Evolutionary conservation across 345 rosid species (phyloP).

Genomic region (Sapria himalayana): DNA sequence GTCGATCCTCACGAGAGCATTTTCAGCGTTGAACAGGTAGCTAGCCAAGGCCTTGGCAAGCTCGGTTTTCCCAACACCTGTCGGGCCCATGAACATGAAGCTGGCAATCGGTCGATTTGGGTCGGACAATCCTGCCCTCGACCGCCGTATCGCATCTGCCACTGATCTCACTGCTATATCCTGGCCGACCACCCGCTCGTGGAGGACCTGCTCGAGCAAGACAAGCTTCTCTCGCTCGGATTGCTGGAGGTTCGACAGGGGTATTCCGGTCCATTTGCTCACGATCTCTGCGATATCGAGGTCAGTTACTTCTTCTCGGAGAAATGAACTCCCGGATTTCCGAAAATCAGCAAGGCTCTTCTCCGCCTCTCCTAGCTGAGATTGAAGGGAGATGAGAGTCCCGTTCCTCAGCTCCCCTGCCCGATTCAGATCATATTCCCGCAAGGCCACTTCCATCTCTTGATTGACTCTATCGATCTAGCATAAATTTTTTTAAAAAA

Average conservation of each 20-base stretch:
- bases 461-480: constrained; percentile 78
- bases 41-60: constrained; percentile 76
- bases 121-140: constrained; percentile 92
- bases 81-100: constrained; percentile 99
- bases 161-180: constrained; percentile 91
- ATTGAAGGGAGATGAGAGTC: constrained; percentile 67
- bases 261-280: constrained; percentile 96
- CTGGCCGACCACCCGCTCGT: constrained; percentile 84
- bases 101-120: constrained; percentile 90
- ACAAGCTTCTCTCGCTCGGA: constrained; percentile 84
- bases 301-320: constrained; percentile 79
- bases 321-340: constrained; percentile 53
- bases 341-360: constrained; percentile 47
- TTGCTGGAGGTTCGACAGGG: constrained; percentile 82
- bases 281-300: constrained; percentile 83
- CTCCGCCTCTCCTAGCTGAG: constrained; percentile 75
- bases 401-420: constrained; percentile 93
- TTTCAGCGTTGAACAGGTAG: constrained; percentile 73
- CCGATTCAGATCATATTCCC: constrained; percentile 66
- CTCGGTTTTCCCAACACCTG: constrained; percentile 94
- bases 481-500: no score
- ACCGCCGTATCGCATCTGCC: constrained; percentile 79
- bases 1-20: constrained; percentile 88
- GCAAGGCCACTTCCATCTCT: constrained; percentile 91
- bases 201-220: constrained; percentile 58